Percentiles rank a stretch among this genome's conserved stretches.
Evolutionary conservation across 192 early-diverging fungal genomes (phyloP).

Genomic region (Paraglomus occultum): DNA sequence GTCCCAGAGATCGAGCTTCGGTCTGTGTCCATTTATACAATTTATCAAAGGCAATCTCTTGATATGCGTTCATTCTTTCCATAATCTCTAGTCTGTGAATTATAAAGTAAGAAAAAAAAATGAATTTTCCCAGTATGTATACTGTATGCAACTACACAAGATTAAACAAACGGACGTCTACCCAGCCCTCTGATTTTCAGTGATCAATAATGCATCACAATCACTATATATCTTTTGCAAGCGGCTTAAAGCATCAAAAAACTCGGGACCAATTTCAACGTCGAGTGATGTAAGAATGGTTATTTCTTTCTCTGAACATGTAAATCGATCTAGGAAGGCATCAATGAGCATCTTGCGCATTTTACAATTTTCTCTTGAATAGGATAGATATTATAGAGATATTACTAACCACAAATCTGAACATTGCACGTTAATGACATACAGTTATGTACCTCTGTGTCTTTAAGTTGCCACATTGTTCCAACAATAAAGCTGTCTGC

Average conservation of each 20-base stretch:
- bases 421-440: neutral
- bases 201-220: slow-evolving; percentile 70
- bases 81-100: slow-evolving; percentile 66
- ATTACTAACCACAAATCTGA: neutral
- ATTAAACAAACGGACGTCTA: slow-evolving; percentile 25
- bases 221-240: slow-evolving; percentile 70
- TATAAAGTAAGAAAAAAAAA: neutral
- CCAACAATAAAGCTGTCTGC: slow-evolving; percentile 60
- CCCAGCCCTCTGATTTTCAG: slow-evolving; percentile 75
- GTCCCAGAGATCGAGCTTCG: slow-evolving; percentile 63
- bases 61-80: slow-evolving; percentile 64
- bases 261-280: slow-evolving; percentile 51
- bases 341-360: slow-evolving; percentile 59
- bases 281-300: slow-evolving; percentile 52
- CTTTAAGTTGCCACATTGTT: slow-evolving; percentile 64
- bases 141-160: neutral
- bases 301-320: slow-evolving; percentile 66
- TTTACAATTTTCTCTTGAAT: slow-evolving; percentile 47
- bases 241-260: slow-evolving; percentile 70
- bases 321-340: slow-evolving; percentile 68
- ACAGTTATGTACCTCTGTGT: slow-evolving; percentile 50
- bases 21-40: slow-evolving; percentile 72
- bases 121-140: neutral
- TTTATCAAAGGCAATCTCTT: slow-evolving; percentile 74
- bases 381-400: neutral